A percentile compares a stretch with the other conserved stretches of the same genome.
Evolutionary conservation across 345 rosid genomes (phyloP).

Genomic region (Eucalyptus shirleyi): DNA sequence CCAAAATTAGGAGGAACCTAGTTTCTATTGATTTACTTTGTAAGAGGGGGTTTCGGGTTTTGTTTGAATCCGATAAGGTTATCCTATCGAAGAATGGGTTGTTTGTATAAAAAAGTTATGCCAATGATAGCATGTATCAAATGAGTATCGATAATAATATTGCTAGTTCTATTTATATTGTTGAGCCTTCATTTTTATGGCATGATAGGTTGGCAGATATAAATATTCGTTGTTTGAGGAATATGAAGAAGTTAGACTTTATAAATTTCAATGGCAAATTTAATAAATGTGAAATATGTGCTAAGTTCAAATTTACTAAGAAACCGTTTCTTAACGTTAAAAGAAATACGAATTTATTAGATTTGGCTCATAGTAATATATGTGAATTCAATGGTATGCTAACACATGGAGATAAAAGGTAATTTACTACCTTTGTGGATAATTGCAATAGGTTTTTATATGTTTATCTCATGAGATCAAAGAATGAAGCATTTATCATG

Average conservation of each 20-base stretch:
- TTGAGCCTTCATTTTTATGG: neutral
- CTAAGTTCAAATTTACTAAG: neutral
- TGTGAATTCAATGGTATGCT: neutral
- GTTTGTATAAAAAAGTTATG: neutral
- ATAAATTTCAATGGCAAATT: neutral
- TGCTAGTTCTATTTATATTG: fast-evolving
- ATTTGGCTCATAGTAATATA: neutral
- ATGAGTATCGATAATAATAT: neutral
- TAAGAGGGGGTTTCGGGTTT: neutral
- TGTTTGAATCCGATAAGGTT: neutral
- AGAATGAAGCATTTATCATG: neutral
- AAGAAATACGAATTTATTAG: neutral
- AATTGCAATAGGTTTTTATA: neutral
- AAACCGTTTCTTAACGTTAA: neutral
- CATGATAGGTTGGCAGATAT: neutral
- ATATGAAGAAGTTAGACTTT: neutral
- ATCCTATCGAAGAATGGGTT: neutral
- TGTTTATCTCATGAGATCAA: neutral
- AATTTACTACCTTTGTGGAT: neutral
- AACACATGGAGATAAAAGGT: neutral
- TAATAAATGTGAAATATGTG: neutral
- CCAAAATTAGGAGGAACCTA: no score
- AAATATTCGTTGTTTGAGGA: neutral
- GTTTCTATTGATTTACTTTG: neutral
- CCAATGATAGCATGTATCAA: neutral